A percentile compares a stretch with the other conserved stretches of the same genome.
Conservation (phyloP, 495 filamentous ascomycete species). For the Hypomontagnella submonticulosa region DNA sequence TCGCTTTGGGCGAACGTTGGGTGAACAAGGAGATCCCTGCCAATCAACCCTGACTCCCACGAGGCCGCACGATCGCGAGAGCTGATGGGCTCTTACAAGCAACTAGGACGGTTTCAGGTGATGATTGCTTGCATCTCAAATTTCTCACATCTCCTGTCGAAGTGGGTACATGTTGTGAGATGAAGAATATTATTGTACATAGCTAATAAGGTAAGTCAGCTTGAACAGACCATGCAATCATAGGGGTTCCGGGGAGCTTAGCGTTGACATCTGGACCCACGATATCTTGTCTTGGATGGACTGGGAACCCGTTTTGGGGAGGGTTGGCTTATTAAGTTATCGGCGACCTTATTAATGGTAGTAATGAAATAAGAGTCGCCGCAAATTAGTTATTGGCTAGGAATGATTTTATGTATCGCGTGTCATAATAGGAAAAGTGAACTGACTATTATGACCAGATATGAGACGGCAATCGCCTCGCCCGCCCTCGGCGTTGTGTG, state of each 20-base stretch:
- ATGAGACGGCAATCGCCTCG: slow-evolving; percentile 37
- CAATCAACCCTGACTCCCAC: slow-evolving; percentile 29
- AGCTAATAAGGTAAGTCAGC: slow-evolving; percentile 27
- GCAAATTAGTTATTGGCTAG: slow-evolving; percentile 5
- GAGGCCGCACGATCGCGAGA: slow-evolving; percentile 33
- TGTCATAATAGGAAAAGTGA: not conserved
- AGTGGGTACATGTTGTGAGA: slow-evolving; percentile 14
- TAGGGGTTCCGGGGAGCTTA: slow-evolving; percentile 22
- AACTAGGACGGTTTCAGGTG: slow-evolving; percentile 25
- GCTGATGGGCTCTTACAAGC: slow-evolving; percentile 15
- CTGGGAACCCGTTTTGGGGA: slow-evolving; percentile 6
- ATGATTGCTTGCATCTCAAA: slow-evolving; percentile 32
- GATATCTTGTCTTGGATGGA: slow-evolving; percentile 14
- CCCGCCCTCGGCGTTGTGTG: slow-evolving; percentile 23
- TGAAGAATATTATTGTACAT: not conserved
- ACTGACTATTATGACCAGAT: slow-evolving; percentile 5
- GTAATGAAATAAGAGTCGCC: slow-evolving; percentile 1
- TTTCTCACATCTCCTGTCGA: slow-evolving; percentile 25
- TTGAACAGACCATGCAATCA: slow-evolving; percentile 22
- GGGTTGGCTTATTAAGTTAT: slow-evolving; percentile 1
- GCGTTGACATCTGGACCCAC: slow-evolving; percentile 34
- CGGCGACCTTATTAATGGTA: slow-evolving; percentile 11
- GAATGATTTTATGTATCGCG: slow-evolving; percentile 21
- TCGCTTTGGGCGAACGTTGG: slow-evolving; percentile 6
- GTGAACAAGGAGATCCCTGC: slow-evolving; percentile 32